phyloP scores from a whole-genome alignment of 805 yeast genomes.

The Starmerella etchellsii region DNA sequence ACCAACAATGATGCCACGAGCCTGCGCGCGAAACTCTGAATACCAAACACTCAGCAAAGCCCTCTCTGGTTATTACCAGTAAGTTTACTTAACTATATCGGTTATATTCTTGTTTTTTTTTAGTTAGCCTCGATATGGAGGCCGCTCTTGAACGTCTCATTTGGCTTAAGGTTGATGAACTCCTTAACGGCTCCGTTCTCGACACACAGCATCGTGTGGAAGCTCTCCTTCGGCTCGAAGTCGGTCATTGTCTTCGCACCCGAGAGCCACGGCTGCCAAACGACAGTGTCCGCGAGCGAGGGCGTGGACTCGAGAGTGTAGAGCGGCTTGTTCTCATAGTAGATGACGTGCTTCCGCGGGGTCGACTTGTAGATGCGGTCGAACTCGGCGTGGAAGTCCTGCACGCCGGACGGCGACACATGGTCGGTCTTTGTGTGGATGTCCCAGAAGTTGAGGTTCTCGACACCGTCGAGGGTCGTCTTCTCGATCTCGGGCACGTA shows the following conservation, averaged over 20 bases:
- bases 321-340: slow-evolving; percentile 55
- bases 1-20: slow-evolving; percentile 25
- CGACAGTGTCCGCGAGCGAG: slow-evolving; percentile 52
- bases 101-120: neutral
- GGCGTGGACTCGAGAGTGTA: slow-evolving; percentile 48
- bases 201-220: slow-evolving; percentile 76
- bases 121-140: slow-evolving; percentile 10
- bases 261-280: slow-evolving; percentile 95
- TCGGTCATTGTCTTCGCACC: slow-evolving; percentile 77
- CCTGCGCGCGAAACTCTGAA: slow-evolving; percentile 17
- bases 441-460: slow-evolving; percentile 61
- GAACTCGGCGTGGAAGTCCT: slow-evolving; percentile 41
- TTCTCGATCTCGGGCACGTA: slow-evolving; percentile 64
- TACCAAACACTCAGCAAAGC: neutral
- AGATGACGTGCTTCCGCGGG: slow-evolving; percentile 42
- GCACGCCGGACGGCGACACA: slow-evolving; percentile 22
- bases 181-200: slow-evolving; percentile 85
- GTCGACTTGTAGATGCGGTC: slow-evolving; percentile 73
- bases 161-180: slow-evolving; percentile 52
- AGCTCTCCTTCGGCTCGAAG: slow-evolving; percentile 77
- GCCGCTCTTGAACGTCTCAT: slow-evolving; percentile 56
- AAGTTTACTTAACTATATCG: neutral
- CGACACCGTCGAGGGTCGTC: slow-evolving; percentile 61
- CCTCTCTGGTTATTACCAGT: neutral
- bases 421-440: slow-evolving; percentile 47